Evolutionary conservation across 441 rosid species (phyloP).

Genomic region (Kokia cookei): DNA sequence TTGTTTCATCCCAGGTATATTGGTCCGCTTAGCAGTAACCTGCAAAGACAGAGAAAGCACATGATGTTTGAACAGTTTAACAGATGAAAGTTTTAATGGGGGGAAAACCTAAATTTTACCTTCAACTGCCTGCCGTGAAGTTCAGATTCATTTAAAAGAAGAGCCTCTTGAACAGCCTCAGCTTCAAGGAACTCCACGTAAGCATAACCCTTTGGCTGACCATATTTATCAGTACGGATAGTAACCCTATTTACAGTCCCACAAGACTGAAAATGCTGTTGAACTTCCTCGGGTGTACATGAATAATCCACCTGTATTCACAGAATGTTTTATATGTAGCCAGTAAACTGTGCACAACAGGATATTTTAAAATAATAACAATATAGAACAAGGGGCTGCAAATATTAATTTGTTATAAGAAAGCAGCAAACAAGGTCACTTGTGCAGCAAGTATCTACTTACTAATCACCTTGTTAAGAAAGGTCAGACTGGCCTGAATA

Average conservation of each 20-base stretch:
- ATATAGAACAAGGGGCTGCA: not conserved
- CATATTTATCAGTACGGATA: conserved; percentile 57
- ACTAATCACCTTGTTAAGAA: not conserved
- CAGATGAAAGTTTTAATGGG: not conserved
- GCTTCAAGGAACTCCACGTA: conserved; percentile 60
- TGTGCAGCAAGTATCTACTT: not conserved
- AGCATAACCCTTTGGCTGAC: conserved; percentile 75
- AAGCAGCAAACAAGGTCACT: not conserved
- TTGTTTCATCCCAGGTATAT: conserved; percentile 72
- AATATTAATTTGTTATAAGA: not conserved
- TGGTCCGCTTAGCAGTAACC: conserved; percentile 63
- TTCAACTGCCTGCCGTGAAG: conserved; percentile 65
- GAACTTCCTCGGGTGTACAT: conserved; percentile 70
- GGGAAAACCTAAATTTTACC: conserved; percentile 18
- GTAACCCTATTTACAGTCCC: conserved; percentile 66
- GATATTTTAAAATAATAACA: not conserved
- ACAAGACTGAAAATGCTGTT: conserved; percentile 65
- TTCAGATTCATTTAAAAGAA: conserved; percentile 54
- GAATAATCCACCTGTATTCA: conserved; percentile 53
- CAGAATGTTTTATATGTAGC: not conserved
- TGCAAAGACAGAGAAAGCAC: conserved; percentile 5
- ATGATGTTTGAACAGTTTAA: not conserved
- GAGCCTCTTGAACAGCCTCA: conserved; percentile 60
- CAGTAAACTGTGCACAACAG: not conserved
- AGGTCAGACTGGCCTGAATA: not conserved